phyloP scores from a whole-genome alignment of 2,329 filamentous ascomycete genomes.

The Sarocladium kiliense region DNA sequence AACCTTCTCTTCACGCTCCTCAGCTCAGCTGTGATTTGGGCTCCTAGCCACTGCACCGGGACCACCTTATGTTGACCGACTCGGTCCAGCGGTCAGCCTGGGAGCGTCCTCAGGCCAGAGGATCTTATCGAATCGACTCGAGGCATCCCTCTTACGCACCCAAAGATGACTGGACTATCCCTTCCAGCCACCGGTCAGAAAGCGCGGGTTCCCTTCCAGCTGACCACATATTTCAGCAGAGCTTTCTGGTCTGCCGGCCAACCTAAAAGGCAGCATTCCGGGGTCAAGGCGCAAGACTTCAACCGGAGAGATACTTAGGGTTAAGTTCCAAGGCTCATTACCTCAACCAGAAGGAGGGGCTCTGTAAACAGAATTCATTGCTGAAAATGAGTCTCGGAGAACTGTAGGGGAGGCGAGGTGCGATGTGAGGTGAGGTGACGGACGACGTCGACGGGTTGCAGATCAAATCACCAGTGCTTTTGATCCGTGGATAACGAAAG shows the following conservation, averaged over 20 bases:
- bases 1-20: constrained; percentile 52
- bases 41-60: constrained; percentile 19
- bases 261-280: constrained; percentile 64
- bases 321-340: constrained; percentile 86
- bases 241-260: constrained; percentile 23
- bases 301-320: constrained; percentile 80
- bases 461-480: not conserved
- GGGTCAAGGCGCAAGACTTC: constrained; percentile 60
- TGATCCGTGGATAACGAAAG: constrained; percentile 34
- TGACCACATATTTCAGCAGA: constrained; percentile 46
- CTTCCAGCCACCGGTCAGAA: constrained; percentile 42
- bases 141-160: constrained; percentile 59
- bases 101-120: constrained; percentile 68
- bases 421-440: constrained; percentile 26
- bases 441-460: not conserved
- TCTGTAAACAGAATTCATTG: constrained; percentile 55
- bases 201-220: constrained; percentile 22
- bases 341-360: constrained; percentile 37
- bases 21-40: constrained; percentile 41
- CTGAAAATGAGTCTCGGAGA: constrained; percentile 69
- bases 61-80: constrained; percentile 41
- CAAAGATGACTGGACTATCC: constrained; percentile 52
- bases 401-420: constrained; percentile 77
- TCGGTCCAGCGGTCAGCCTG: constrained; percentile 62
- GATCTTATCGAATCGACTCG: constrained; percentile 74